Conservation (phyloP, 2,329 filamentous ascomycete genomes). For the Pleomassaria siparia region DNA sequence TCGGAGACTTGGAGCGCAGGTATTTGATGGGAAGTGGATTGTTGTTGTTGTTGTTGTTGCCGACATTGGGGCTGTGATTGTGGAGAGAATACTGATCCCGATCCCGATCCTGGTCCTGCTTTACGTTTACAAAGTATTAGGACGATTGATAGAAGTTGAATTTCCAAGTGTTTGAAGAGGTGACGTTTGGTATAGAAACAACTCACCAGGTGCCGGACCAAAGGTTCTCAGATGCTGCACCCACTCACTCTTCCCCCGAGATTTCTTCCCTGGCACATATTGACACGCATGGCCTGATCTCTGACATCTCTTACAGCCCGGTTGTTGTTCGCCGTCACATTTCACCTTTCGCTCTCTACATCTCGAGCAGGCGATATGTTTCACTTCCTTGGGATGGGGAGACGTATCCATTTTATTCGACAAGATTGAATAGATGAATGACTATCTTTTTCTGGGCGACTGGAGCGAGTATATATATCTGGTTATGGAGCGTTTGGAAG, state of each 20-base stretch:
- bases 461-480: not conserved
- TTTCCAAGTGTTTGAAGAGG: not conserved
- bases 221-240: slow-evolving; percentile 18
- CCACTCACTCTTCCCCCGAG: slow-evolving; percentile 17
- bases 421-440: too few species aligned
- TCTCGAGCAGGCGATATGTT: slow-evolving; percentile 18
- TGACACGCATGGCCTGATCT: slow-evolving; percentile 10
- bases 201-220: slow-evolving; percentile 10
- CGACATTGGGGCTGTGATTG: not conserved
- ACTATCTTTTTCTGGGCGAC: not conserved
- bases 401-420: slow-evolving; percentile 1
- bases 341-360: slow-evolving; percentile 22
- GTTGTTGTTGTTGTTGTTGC: not conserved
- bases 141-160: too few species aligned
- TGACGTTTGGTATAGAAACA: not conserved
- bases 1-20: not conserved
- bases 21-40: not conserved
- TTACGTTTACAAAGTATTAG: too few species aligned
- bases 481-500: too few species aligned
- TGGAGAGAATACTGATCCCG: not conserved
- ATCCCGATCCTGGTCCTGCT: too few species aligned
- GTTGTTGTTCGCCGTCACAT: slow-evolving; percentile 20
- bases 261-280: slow-evolving; percentile 17
- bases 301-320: slow-evolving; percentile 13
- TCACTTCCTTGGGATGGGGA: slow-evolving; percentile 3